Conservation (phyloP, 2,329 filamentous ascomycete species). For the Colletotrichum tamarilloi region DNA sequence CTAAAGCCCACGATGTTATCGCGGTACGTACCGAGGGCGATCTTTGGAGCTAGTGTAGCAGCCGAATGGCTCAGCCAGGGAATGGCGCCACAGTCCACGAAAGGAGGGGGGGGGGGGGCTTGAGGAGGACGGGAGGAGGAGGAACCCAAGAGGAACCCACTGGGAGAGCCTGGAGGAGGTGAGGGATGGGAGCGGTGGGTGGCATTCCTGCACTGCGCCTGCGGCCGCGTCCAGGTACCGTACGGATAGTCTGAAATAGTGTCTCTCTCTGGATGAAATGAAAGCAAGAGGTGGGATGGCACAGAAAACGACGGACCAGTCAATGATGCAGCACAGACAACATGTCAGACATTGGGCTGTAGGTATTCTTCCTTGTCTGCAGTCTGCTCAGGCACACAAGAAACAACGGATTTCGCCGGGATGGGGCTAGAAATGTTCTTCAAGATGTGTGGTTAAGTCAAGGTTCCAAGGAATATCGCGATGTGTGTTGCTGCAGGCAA, state of each 20-base stretch:
- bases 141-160: neutral
- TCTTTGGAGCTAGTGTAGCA: slow-evolving; percentile 26
- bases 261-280: too few species aligned
- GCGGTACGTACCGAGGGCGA: slow-evolving; percentile 31
- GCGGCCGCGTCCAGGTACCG: neutral
- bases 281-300: neutral
- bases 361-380: neutral
- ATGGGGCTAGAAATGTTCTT: neutral
- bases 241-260: neutral
- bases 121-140: neutral
- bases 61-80: slow-evolving; percentile 27
- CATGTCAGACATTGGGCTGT: neutral
- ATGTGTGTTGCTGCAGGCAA: slow-evolving; percentile 2
- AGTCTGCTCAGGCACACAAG: neutral
- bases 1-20: neutral
- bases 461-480: slow-evolving; percentile 2
- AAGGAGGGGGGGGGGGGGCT: neutral
- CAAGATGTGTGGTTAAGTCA: slow-evolving; percentile 9
- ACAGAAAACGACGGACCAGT: neutral
- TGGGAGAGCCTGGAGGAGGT: neutral
- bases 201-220: neutral
- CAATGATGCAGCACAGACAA: neutral
- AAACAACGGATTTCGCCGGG: slow-evolving; percentile 1
- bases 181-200: neutral
- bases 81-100: slow-evolving; percentile 20